phyloP scores from a whole-genome alignment of 805 yeast species.

The Kuraishia borneana region DNA sequence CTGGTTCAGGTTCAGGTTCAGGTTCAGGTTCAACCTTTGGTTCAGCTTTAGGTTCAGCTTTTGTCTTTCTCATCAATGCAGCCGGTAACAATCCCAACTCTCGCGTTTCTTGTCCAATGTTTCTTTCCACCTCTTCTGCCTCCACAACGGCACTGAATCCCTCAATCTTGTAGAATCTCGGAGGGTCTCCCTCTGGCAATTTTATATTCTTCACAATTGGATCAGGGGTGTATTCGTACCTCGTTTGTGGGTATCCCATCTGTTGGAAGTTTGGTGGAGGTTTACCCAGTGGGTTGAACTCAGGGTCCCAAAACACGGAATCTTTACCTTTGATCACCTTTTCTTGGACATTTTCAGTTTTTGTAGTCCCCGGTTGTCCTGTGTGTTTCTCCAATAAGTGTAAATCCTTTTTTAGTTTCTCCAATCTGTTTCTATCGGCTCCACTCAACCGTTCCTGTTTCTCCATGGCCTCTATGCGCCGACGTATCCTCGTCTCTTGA shows the following conservation, averaged over 20 bases:
- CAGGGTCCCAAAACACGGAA: constrained; percentile 55
- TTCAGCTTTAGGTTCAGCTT: background rate
- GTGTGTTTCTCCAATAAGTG: constrained; percentile 20
- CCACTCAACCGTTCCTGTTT: constrained; percentile 14
- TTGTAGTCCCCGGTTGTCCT: constrained; percentile 2
- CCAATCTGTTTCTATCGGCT: too few relatives aligned
- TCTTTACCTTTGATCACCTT: constrained; percentile 24
- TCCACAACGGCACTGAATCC: constrained; percentile 7
- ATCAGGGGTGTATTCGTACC: constrained; percentile 1
- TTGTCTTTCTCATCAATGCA: constrained; percentile 5
- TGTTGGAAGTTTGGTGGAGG: constrained; percentile 28
- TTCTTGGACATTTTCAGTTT: constrained; percentile 8
- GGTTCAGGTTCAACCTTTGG: background rate
- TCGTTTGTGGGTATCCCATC: constrained; percentile 18
- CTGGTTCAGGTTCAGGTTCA: background rate
- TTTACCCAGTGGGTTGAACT: constrained; percentile 49
- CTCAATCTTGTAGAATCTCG: constrained; percentile 31
- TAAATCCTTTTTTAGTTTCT: constrained; percentile 27
- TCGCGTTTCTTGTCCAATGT: constrained; percentile 3
- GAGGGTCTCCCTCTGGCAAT: constrained; percentile 31
- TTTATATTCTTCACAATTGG: constrained; percentile 5
- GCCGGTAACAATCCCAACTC: constrained; percentile 10
- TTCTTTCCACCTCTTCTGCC: constrained; percentile 6
- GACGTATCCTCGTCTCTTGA: constrained; percentile 8
- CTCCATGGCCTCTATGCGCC: constrained; percentile 12